Conservation (phyloP, 768 basidiomycete genomes). For the Mycena amicta region DNA sequence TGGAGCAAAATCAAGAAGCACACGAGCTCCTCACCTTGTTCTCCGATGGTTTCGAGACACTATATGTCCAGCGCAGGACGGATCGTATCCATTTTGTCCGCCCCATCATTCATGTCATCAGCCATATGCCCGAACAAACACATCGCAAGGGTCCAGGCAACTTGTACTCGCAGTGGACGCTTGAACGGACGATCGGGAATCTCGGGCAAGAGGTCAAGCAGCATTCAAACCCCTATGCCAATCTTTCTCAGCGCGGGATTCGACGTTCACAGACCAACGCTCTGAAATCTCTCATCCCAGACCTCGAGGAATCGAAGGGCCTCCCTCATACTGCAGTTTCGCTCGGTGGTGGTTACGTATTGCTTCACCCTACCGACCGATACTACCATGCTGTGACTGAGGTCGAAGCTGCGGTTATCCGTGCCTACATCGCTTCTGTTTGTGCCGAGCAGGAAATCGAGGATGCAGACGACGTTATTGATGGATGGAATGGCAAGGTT, state of each 20-base stretch:
- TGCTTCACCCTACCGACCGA: too few relatives aligned
- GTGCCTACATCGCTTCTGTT: too few relatives aligned
- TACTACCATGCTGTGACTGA: too few relatives aligned
- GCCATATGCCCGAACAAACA: constrained; percentile 30
- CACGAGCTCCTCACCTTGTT: constrained; percentile 25
- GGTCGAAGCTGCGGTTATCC: too few relatives aligned
- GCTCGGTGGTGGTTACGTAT: too few relatives aligned
- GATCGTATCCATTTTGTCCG: constrained; percentile 34
- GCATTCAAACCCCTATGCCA: constrained; percentile 26
- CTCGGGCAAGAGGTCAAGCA: constrained; percentile 30
- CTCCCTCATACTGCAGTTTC: too few relatives aligned
- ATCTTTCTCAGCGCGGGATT: constrained; percentile 29
- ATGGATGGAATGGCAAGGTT: too few relatives aligned
- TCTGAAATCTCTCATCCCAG: too few relatives aligned
- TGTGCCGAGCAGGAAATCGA: too few relatives aligned
- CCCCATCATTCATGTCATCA: constrained; percentile 30
- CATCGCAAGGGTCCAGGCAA: constrained; percentile 24
- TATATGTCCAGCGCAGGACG: constrained; percentile 27
- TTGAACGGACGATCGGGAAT: constrained; percentile 32
- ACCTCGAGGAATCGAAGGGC: too few relatives aligned
- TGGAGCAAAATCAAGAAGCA: constrained; percentile 17
- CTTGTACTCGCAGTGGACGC: constrained; percentile 31
- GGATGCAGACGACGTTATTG: too few relatives aligned
- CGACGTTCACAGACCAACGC: constrained; percentile 22
- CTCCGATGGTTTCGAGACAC: constrained; percentile 29